A percentile compares a stretch with the other conserved stretches of the same genome.
phyloP scores from a whole-genome alignment of 2,329 filamentous ascomycete species.

The Penicillium sp. region DNA sequence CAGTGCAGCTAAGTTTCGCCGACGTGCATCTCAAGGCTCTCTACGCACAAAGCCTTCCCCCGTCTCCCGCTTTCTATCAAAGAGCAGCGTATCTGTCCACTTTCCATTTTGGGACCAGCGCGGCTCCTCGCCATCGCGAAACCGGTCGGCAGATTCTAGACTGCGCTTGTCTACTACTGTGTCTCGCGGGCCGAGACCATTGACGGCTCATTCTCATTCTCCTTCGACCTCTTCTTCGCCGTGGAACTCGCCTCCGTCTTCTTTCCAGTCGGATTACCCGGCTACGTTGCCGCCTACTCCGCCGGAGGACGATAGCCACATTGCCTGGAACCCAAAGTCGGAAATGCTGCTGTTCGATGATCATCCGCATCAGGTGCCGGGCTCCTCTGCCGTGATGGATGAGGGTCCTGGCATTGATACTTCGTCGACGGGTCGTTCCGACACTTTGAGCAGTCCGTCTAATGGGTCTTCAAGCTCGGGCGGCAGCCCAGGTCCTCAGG shows the following conservation, averaged over 20 bases:
- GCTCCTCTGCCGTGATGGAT: conserved; percentile 37
- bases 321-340: conserved; percentile 45
- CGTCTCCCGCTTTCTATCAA: conserved; percentile 45
- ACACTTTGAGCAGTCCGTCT: conserved; percentile 40
- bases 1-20: conserved; percentile 38
- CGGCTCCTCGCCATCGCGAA: conserved; percentile 41
- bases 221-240: conserved; percentile 27
- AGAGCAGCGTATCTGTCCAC: conserved; percentile 50
- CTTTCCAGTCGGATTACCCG: conserved; percentile 39
- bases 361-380: conserved; percentile 35
- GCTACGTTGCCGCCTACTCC: conserved; percentile 49
- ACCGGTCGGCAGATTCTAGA: conserved; percentile 38
- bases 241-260: conserved; percentile 34
- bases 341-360: conserved; percentile 41
- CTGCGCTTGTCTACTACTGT: conserved; percentile 45
- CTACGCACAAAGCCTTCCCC: conserved; percentile 42
- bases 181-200: conserved; percentile 40
- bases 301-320: conserved; percentile 48
- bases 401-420: conserved; percentile 39
- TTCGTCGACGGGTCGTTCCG: conserved; percentile 36
- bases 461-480: conserved; percentile 41
- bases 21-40: conserved; percentile 47
- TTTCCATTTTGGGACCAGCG: conserved; percentile 61
- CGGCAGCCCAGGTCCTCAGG: conserved; percentile 38
- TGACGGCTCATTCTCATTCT: conserved; percentile 32